phyloP scores from a whole-genome alignment of 306 rosid genomes.

The Cyamopsis tetragonoloba region DNA sequence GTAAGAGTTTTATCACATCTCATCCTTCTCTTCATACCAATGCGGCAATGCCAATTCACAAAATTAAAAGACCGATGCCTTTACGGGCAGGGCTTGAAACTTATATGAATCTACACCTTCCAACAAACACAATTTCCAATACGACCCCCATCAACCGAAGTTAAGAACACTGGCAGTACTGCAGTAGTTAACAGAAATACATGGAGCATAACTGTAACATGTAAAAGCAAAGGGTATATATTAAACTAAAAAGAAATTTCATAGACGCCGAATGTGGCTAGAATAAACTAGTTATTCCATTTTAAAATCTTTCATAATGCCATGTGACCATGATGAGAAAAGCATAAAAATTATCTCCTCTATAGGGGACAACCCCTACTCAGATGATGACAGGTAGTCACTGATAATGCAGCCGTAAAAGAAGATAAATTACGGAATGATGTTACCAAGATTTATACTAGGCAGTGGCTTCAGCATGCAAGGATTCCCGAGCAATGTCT shows the following conservation, averaged over 20 bases:
- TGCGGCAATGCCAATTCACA: background rate
- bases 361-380: background rate
- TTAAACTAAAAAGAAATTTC: slow-evolving; percentile 12
- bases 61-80: background rate
- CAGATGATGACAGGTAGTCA: slow-evolving; percentile 14
- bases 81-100: background rate
- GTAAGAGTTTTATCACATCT: too few species aligned
- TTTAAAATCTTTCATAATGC: background rate
- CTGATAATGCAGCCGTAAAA: slow-evolving; percentile 13
- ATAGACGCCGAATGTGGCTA: background rate
- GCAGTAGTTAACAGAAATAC: too few species aligned
- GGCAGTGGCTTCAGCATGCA: slow-evolving; percentile 39
- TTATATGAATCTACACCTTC: background rate
- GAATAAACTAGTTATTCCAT: background rate
- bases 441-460: slow-evolving; percentile 7
- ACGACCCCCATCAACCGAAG: background rate
- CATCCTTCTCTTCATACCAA: too few species aligned
- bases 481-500: slow-evolving; percentile 53
- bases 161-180: too few species aligned
- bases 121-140: background rate
- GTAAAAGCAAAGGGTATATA: background rate
- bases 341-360: slow-evolving; percentile 15
- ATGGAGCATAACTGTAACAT: background rate
- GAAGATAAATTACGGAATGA: slow-evolving; percentile 22
- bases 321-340: background rate